Percentiles rank a stretch among this genome's conserved stretches.
phyloP scores from a whole-genome alignment of 2,329 filamentous ascomycete genomes.

The Cephalotrichum gorgonifer region DNA sequence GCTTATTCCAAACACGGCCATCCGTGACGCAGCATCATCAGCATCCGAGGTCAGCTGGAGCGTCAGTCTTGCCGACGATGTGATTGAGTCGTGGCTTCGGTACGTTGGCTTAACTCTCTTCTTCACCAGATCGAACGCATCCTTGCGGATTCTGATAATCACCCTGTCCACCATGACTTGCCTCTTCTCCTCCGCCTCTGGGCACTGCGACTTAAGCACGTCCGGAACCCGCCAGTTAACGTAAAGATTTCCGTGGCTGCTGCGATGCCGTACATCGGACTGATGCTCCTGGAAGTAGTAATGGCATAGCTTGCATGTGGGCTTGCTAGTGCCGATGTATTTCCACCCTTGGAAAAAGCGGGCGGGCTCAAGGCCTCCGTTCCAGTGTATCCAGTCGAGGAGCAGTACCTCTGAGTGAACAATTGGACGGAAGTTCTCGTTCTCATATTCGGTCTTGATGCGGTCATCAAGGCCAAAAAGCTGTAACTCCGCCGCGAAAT shows the following conservation, averaged over 20 bases:
- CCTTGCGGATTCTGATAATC: constrained; percentile 2
- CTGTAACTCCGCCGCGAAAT: neutral
- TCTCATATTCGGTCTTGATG: constrained; percentile 11
- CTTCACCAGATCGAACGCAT: neutral
- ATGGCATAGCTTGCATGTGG: constrained; percentile 25
- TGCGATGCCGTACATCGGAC: constrained; percentile 16
- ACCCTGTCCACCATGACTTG: constrained; percentile 16
- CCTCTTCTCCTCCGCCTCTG: neutral
- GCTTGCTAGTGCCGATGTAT: constrained; percentile 31
- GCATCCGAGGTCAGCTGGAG: neutral
- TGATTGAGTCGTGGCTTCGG: neutral
- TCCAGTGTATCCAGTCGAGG: constrained; percentile 13
- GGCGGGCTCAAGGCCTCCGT: neutral
- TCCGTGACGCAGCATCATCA: neutral
- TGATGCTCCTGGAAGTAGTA: constrained; percentile 22
- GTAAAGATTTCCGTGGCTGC: constrained; percentile 26
- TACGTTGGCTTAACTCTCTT: neutral
- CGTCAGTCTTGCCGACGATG: neutral
- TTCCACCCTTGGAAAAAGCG: constrained; percentile 19
- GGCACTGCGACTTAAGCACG: constrained; percentile 11
- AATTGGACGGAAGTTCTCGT: constrained; percentile 12
- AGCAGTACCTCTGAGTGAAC: constrained; percentile 26
- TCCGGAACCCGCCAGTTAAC: constrained; percentile 26
- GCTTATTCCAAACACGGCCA: neutral
- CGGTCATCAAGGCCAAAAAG: constrained; percentile 13